Percentiles rank a stretch among this genome's conserved stretches.
Evolutionary conservation across 495 filamentous ascomycete species (phyloP).

Genomic region (Penicillium crystallinum): DNA sequence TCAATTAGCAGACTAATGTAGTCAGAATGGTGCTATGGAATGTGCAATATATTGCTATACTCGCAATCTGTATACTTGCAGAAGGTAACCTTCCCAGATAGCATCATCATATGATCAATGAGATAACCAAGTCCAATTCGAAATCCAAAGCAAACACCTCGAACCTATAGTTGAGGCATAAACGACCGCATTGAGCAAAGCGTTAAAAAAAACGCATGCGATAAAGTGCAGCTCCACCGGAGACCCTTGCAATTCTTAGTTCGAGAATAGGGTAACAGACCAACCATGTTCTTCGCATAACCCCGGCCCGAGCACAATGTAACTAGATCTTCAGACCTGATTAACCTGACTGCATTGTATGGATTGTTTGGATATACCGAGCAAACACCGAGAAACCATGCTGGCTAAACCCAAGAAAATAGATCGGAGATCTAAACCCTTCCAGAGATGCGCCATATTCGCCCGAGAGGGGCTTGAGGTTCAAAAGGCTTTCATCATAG

Average conservation of each 20-base stretch:
- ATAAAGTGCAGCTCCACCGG: constrained; percentile 4
- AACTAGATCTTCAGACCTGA: not conserved
- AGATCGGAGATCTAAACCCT: constrained; percentile 9
- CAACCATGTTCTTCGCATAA: constrained; percentile 2
- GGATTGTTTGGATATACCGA: not conserved
- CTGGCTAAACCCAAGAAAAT: constrained; percentile 14
- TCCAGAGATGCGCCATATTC: not conserved
- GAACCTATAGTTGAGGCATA: not conserved
- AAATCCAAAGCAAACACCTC: not conserved
- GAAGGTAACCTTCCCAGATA: not conserved
- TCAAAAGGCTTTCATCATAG: not conserved
- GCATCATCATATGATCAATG: not conserved
- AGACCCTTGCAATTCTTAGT: constrained; percentile 1
- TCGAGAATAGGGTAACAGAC: not conserved
- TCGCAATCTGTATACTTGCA: not conserved
- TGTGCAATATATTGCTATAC: not conserved
- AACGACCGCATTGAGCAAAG: not conserved
- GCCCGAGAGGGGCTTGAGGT: not conserved
- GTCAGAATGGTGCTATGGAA: not conserved
- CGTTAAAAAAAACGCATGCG: constrained; percentile 7
- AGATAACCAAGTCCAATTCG: not conserved
- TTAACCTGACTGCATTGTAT: not conserved
- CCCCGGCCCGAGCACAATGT: constrained; percentile 8
- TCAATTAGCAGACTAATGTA: not conserved
- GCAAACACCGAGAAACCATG: not conserved